Evolutionary conservation across 805 yeast species (phyloP).

Genomic region (Zygosaccharomyces kombuchaensis): DNA sequence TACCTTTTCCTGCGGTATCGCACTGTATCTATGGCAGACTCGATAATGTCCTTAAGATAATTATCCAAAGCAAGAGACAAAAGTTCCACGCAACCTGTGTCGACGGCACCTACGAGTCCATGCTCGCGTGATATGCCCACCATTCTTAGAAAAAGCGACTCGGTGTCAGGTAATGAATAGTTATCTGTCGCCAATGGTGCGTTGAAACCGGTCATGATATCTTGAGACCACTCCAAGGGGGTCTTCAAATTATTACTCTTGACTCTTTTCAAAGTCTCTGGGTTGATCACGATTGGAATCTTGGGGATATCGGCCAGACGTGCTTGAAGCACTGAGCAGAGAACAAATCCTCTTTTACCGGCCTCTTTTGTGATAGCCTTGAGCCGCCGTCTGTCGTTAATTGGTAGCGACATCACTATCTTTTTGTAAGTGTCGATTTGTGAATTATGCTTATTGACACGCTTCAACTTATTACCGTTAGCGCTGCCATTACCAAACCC

Average conservation of each 20-base stretch:
- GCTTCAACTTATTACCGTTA: conserved; percentile 41
- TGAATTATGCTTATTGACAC: conserved; percentile 46
- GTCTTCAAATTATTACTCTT: conserved; percentile 33
- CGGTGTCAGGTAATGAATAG: conserved; percentile 78
- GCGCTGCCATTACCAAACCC: conserved; percentile 47
- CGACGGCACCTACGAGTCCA: conserved; percentile 80
- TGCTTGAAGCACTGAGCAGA: conserved; percentile 62
- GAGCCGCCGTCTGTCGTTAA: conserved; percentile 78
- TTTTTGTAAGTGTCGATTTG: conserved; percentile 80
- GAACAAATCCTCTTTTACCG: conserved; percentile 72
- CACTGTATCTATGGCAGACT: conserved; percentile 68
- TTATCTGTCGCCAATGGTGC: conserved; percentile 75
- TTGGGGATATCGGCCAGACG: conserved; percentile 63
- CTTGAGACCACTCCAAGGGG: conserved; percentile 85
- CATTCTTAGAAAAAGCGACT: conserved; percentile 61
- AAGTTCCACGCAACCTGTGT: conserved; percentile 72
- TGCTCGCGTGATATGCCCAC: conserved; percentile 82
- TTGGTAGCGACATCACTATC: conserved; percentile 81
- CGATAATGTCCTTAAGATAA: conserved; percentile 70
- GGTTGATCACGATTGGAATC: conserved; percentile 59
- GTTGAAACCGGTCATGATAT: conserved; percentile 78
- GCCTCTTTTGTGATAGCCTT: conserved; percentile 79
- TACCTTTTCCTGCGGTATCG: conserved; percentile 52
- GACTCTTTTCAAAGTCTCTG: conserved; percentile 32
- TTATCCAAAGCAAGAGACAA: conserved; percentile 75